Evolutionary conservation across 306 rosid species (phyloP).

Genomic region (Oemleria cerasiformis): DNA sequence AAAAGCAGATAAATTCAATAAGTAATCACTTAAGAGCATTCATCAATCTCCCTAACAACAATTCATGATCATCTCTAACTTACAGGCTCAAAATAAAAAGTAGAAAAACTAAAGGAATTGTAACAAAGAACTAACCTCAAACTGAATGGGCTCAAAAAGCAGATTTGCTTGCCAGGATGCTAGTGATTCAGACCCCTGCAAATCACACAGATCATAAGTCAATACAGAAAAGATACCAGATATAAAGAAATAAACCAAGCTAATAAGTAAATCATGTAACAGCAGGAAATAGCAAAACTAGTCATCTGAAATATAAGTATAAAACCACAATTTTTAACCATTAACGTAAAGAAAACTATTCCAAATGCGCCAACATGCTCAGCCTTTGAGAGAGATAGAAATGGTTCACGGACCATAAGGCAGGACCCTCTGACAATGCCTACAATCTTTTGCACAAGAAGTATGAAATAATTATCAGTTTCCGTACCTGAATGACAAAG

Average conservation of each 20-base stretch:
- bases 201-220: not conserved
- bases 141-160: slow-evolving; percentile 83
- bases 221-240: not conserved
- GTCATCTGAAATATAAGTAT: not conserved
- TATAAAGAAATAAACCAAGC: slow-evolving; percentile 1
- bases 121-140: slow-evolving; percentile 56
- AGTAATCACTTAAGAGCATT: not conserved
- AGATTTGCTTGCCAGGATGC: slow-evolving; percentile 99
- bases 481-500: slow-evolving; percentile 81
- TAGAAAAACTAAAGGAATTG: not conserved
- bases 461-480: not conserved
- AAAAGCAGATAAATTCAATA: not conserved
- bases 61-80: not conserved
- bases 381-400: not conserved
- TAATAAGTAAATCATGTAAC: not conserved
- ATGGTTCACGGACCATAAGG: not conserved
- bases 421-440: not conserved
- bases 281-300: not conserved
- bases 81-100: not conserved
- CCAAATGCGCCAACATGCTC: not conserved
- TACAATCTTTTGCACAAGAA: not conserved
- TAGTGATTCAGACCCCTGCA: slow-evolving; percentile 86
- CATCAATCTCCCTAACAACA: not conserved
- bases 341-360: not conserved
- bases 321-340: not conserved